Base-by-base conservation (phyloP, 495 filamentous ascomycete genomes). In the Penicillium nucicola region DNA sequence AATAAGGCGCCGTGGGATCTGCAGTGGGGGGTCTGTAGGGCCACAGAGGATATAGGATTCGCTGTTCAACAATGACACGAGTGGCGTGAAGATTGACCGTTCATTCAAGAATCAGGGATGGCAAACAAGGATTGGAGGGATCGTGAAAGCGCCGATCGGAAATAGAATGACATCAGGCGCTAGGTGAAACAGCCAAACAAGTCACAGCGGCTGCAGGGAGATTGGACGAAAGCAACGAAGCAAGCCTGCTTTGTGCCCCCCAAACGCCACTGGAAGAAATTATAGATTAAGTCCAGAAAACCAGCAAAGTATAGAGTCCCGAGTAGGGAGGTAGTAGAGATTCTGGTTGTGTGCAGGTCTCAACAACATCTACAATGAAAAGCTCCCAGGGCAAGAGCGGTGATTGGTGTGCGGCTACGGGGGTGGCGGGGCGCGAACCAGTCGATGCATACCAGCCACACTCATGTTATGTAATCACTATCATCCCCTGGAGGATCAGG, bases 131-230 rank as follows among this genome's bases (percentile, higher is more conserved):
- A 54, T 65, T 62, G 62, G 56, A 59, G 56, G 44, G 28, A 52
- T 50, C 53, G 50, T 48, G 61, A 52, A 47, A 31, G 36, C 41
- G 62, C 51, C 48, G 65, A 67, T 71, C 65, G 45, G 8, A 33
- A 52, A 48, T 51, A 44, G 45, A 55, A 71, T 72, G 70, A 74
- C 70, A 74, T 74, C 68, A 74, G 54, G 70, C 68, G 70, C 64
- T 55, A 64, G 51, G 64, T 68, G 67, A 70, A 72, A 72, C 67
- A 53, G 47, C 55, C 48, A 55, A 56, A 50, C 32, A 53, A 54
- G 45, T 46, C 32, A 38, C 43, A 42, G 52, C 45, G 52, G 53
- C 56, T 55, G 48, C 37, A 54, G 46, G 32, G 30, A 50, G 47
- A 57, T 46, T 52, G 33, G 19, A 45, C 42, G 28, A 41, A 46